Base-by-base conservation (phyloP, 192 early-diverging fungal species). In the Coemansia sp. region DNA sequence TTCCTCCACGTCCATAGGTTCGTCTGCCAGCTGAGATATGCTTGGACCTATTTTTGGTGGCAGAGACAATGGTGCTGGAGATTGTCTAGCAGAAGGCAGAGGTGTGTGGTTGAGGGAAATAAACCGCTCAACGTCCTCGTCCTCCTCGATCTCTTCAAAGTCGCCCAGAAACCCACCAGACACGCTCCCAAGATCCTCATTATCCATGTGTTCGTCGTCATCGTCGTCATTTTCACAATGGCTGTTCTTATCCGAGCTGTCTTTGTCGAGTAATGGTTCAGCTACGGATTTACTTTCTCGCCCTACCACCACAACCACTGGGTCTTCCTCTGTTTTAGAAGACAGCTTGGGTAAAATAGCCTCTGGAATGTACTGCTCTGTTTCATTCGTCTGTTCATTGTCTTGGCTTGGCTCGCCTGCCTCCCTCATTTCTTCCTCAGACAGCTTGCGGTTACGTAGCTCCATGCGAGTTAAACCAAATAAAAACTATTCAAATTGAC, bases 131-230 rank as follows among this genome's bases (percentile, higher is more conserved):
- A 82, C 74, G 11, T 72, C 79, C 39, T 82, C 80, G 18, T 82
- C 74, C 9, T 76, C 80, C 12, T 73, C 71, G 21, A 82, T 82
- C 58, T 82, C 80, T 45, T 82, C 80, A 66, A 82, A 74, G 22
- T 76, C 80, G 21, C 74, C 74, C 8, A 76, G 45, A 19, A 76
- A 76, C 13, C 59, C 68, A 0, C 66, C 74, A 15, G 48, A n/a
- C 16, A 61, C 66, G 43, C 67, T 58, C 40, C 54, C 68, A 48
- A 64, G 36, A 9, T 63, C 69, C 43, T 55, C 55, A 8, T 36
- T 52, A 26, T 15, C 49, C 49, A 69, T 69, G n/a, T 19, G 7
- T 18, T 52, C 67, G 56, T 71, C 63, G n/a, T 60, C 68, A 16
- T 40, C 48, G 56, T 37, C 32, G 8, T 36, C 39, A 41, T 41